Percentiles rank a stretch among this genome's conserved stretches.
Evolutionary conservation across 2,329 filamentous ascomycete species (phyloP).

Genomic region (Grosmannia clavigera): DNA sequence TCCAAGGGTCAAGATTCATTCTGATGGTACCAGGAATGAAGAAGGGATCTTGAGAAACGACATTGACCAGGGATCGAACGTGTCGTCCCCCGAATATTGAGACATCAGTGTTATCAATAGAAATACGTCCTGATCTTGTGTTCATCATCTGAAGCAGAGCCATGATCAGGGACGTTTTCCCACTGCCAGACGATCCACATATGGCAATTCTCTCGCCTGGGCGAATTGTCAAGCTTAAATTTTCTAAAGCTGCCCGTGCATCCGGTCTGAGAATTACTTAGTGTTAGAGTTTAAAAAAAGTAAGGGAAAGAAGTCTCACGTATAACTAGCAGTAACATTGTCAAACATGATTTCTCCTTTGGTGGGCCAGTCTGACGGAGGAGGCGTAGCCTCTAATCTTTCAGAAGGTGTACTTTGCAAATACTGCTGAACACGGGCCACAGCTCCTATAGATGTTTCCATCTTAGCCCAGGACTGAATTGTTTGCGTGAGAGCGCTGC

Average conservation of each 20-base stretch:
- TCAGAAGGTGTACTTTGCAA: slow-evolving; percentile 12
- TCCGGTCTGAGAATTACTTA: not conserved
- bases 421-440: slow-evolving; percentile 19
- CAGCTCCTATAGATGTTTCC: slow-evolving; percentile 22
- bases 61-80: slow-evolving; percentile 24
- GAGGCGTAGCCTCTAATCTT: slow-evolving; percentile 15
- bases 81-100: not conserved
- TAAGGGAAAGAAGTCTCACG: not conserved
- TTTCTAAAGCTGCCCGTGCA: not conserved
- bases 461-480: slow-evolving; percentile 20
- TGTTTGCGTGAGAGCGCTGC: slow-evolving; percentile 17
- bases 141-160: not conserved
- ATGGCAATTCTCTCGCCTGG: slow-evolving; percentile 2
- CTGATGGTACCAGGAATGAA: slow-evolving; percentile 1
- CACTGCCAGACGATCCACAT: slow-evolving; percentile 19
- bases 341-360: not conserved
- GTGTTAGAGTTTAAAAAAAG: not conserved
- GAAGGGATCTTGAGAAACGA: slow-evolving; percentile 3
- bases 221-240: not conserved
- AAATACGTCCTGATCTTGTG: slow-evolving; percentile 14
- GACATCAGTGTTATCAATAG: slow-evolving; percentile 24
- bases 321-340: not conserved
- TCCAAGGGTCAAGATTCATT: slow-evolving; percentile 6
- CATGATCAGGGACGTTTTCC: slow-evolving; percentile 9
- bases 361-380: slow-evolving; percentile 13